Percentiles rank a stretch among this genome's conserved stretches.
phyloP scores from a whole-genome alignment of 2,329 filamentous ascomycete species.

The Nemania abortiva region DNA sequence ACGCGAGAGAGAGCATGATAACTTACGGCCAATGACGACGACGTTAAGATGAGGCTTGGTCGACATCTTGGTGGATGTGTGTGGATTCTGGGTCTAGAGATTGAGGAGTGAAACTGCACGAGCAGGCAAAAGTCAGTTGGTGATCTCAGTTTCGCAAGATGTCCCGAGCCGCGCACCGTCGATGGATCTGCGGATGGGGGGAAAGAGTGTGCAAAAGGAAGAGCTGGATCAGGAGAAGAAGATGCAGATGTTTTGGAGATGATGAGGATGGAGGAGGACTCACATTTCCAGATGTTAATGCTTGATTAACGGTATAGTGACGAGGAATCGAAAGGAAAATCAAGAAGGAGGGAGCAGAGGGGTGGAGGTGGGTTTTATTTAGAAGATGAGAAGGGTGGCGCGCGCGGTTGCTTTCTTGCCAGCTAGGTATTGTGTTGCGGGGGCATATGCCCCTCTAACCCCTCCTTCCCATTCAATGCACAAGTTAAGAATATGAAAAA shows the following conservation, averaged over 20 bases:
- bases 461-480: conserved; percentile 40
- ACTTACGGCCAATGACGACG: conserved; percentile 82
- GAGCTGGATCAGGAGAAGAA: conserved; percentile 15
- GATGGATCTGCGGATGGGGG: neutral
- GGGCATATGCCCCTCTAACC: conserved; percentile 41
- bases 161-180: neutral
- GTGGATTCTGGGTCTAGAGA: conserved; percentile 52
- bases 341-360: conserved; percentile 43
- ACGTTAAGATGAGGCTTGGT: conserved; percentile 95
- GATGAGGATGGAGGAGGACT: conserved; percentile 40
- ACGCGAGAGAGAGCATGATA: conserved; percentile 18
- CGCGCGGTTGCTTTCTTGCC: conserved; percentile 35
- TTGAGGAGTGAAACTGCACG: conserved; percentile 33
- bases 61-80: conserved; percentile 37
- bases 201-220: neutral
- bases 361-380: conserved; percentile 45
- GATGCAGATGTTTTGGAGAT: conserved; percentile 5
- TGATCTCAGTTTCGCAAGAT: conserved; percentile 3
- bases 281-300: conserved; percentile 54
- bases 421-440: conserved; percentile 38
- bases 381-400: conserved; percentile 23
- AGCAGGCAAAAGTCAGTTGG: conserved; percentile 24
- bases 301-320: conserved; percentile 57
- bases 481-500: conserved; percentile 24
- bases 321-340: conserved; percentile 52